Conservation (phyloP, 371 early-diverging fungal species). For the Parasitella parasitica region DNA sequence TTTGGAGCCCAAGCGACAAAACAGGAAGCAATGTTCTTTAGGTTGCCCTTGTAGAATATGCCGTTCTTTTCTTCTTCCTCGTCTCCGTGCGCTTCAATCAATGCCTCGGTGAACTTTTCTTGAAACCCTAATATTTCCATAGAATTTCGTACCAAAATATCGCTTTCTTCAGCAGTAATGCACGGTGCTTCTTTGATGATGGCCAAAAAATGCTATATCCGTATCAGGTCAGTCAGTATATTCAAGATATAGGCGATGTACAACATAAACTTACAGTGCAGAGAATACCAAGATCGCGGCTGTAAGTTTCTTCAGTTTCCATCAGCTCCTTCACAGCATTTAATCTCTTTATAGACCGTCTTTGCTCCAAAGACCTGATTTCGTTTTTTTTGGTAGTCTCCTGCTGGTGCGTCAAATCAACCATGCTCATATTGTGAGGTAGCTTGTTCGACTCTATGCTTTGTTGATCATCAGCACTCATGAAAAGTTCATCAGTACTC, state of each 20-base stretch:
- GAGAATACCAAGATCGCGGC: constrained; percentile 33
- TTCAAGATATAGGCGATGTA: no score
- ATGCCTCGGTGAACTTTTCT: constrained; percentile 21
- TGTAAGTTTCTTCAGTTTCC: constrained; percentile 40
- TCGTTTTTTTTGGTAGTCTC: constrained; percentile 6
- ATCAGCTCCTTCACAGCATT: constrained; percentile 35
- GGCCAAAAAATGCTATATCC: constrained; percentile 38
- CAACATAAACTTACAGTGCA: constrained; percentile 41
- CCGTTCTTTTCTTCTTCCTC: constrained; percentile 10
- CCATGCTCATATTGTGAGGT: background rate
- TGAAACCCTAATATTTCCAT: constrained; percentile 23
- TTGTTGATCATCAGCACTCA: constrained; percentile 1
- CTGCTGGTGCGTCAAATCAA: background rate
- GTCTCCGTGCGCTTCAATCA: constrained; percentile 22
- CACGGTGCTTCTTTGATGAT: constrained; percentile 24
- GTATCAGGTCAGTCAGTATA: no score
- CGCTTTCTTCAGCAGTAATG: constrained; percentile 17
- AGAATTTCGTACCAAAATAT: constrained; percentile 32
- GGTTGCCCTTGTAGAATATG: constrained; percentile 18
- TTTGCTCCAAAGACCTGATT: constrained; percentile 17
- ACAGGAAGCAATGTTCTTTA: constrained; percentile 33
- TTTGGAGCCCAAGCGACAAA: constrained; percentile 38
- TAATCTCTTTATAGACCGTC: constrained; percentile 9
- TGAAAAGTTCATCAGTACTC: background rate
- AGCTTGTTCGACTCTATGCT: background rate